Conservation (phyloP, 257 asterid species). For the Solanum commersonii region DNA sequence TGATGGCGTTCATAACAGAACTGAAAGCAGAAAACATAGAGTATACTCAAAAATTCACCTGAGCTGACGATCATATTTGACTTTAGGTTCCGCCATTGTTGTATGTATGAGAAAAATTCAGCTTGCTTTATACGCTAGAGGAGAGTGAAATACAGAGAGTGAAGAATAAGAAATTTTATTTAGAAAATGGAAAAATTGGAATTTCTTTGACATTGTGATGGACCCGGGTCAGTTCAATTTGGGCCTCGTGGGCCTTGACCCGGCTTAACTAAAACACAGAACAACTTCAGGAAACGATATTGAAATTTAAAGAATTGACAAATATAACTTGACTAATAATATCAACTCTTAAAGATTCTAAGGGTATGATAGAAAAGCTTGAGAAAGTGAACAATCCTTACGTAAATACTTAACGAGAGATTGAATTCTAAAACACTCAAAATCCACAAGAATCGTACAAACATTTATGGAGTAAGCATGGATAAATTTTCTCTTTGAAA, state of each 20-base stretch:
- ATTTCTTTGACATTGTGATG: background rate
- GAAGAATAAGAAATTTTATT: too few species aligned
- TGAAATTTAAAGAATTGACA: too few species aligned
- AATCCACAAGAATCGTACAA: too few species aligned
- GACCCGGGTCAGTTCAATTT: background rate
- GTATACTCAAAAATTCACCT: conserved; percentile 29
- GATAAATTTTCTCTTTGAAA: too few species aligned
- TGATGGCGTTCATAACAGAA: background rate
- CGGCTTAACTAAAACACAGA: background rate
- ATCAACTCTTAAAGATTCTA: too few species aligned
- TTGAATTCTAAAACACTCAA: background rate
- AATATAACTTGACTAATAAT: too few species aligned
- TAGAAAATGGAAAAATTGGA: background rate
- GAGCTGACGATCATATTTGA: conserved; percentile 84
- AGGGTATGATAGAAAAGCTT: too few species aligned
- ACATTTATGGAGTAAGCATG: too few species aligned
- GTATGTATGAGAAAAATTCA: background rate
- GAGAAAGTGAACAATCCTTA: too few species aligned
- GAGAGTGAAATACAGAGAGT: background rate
- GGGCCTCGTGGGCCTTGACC: background rate
- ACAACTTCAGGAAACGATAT: background rate
- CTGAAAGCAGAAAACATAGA: background rate
- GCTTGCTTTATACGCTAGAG: background rate
- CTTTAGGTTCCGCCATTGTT: background rate
- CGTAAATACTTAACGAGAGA: accelerated